Conservation (phyloP, 31 red algal genomes). For the Odonthalia washingtoniensis region DNA sequence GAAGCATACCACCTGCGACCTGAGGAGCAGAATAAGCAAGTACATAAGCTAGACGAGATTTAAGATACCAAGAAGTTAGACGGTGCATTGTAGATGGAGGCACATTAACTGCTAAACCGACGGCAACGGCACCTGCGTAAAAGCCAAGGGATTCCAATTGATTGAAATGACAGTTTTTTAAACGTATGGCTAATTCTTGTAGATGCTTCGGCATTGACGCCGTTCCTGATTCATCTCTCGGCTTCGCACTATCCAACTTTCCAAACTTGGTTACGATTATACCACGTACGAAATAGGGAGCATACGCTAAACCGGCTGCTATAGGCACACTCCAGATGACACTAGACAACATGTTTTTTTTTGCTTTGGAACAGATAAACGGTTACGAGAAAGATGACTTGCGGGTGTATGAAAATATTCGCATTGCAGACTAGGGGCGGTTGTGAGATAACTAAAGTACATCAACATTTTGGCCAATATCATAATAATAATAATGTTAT, state of each 20-base stretch:
- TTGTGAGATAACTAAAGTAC: too few species aligned
- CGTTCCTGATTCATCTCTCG: constrained; percentile 20
- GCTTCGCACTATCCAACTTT: constrained; percentile 46
- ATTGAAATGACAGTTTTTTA: constrained; percentile 39
- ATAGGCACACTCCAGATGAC: not conserved
- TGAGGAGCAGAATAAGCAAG: constrained; percentile 53
- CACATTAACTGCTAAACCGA: constrained; percentile 19
- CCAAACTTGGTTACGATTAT: constrained; percentile 2
- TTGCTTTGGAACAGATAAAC: too few species aligned
- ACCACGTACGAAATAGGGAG: not conserved
- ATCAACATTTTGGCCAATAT: too few species aligned
- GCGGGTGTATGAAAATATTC: constrained; percentile 24
- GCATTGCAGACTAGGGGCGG: too few species aligned
- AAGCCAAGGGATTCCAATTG: constrained; percentile 59
- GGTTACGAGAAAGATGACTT: constrained; percentile 7
- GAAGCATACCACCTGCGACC: constrained; percentile 18
- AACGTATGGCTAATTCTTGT: constrained; percentile 30
- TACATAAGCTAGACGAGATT: constrained; percentile 11
- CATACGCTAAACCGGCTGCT: not conserved
- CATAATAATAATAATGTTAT: too few species aligned
- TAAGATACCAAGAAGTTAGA: constrained; percentile 32
- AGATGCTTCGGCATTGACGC: constrained; percentile 20
- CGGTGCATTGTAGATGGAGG: not conserved
- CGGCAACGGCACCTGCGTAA: constrained; percentile 42
- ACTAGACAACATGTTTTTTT: not conserved